Percentiles rank a stretch among this genome's conserved stretches.
phyloP scores from a whole-genome alignment of 2,329 filamentous ascomycete genomes.

The Ophiocordyceps camponoti-rufipedis region DNA sequence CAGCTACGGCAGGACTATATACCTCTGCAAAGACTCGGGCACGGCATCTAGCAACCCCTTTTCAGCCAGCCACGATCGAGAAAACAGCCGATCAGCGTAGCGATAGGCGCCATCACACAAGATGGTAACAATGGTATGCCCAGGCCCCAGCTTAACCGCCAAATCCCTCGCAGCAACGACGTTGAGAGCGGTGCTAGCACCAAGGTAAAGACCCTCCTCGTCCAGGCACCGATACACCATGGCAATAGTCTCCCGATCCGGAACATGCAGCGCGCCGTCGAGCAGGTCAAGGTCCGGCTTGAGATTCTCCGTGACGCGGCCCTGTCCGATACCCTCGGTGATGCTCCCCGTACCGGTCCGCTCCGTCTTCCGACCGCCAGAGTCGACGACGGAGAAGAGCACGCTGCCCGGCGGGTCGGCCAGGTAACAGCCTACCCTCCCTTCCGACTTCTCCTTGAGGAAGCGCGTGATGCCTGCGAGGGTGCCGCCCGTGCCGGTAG shows the following conservation, averaged over 20 bases:
- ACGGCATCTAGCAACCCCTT: conserved; percentile 73
- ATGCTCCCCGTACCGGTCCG: conserved; percentile 65
- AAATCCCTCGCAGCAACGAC: conserved; percentile 92
- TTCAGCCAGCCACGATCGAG: conserved; percentile 69
- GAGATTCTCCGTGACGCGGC: conserved; percentile 89
- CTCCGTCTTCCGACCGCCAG: conserved; percentile 68
- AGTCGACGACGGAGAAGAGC: conserved; percentile 78
- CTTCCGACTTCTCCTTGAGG: conserved; percentile 65
- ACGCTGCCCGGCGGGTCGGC: conserved; percentile 91
- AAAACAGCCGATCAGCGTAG: conserved; percentile 89
- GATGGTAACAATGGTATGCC: conserved; percentile 82
- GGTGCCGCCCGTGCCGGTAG: conserved; percentile 83
- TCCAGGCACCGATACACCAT: conserved; percentile 97
- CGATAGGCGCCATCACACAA: conserved; percentile 94
- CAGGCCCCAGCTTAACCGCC: conserved; percentile 73
- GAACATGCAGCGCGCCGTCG: conserved; percentile 69
- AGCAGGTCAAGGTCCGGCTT: conserved; percentile 66
- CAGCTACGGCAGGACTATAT: conserved; percentile 68
- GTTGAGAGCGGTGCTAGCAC: conserved; percentile 84
- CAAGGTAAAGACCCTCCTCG: conserved; percentile 88
- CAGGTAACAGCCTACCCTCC: conserved; percentile 69
- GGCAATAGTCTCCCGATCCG: conserved; percentile 85
- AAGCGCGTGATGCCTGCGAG: conserved; percentile 78
- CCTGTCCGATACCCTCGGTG: conserved; percentile 95
- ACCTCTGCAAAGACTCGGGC: conserved; percentile 73